These are phyloP conservation scores for Porogramme epimiltina DNA, from an alignment of 1,284 basidiomycete genomes.

Conservation along the genomic window DNA sequence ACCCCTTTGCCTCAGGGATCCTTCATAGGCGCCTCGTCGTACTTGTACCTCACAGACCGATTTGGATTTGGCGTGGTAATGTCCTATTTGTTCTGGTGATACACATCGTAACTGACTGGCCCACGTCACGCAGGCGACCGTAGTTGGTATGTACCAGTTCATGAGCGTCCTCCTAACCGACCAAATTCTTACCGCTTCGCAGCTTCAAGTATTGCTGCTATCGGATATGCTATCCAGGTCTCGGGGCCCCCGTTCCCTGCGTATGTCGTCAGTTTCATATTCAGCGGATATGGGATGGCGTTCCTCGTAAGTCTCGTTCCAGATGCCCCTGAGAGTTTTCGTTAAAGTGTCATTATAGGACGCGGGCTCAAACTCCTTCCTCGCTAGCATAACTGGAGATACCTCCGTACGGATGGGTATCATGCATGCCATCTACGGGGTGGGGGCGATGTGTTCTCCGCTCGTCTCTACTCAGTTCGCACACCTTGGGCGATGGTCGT, in stretches of 20 bases:
- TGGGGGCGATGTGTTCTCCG: conserved; percentile 60
- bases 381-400: conserved; percentile 48
- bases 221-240: conserved; percentile 57
- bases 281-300: conserved; percentile 66
- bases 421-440: conserved; percentile 50
- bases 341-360: conserved; percentile 33
- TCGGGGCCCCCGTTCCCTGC: conserved; percentile 65
- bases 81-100: not conserved
- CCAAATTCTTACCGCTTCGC: not conserved
- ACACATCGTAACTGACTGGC: not conserved
- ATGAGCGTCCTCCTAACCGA: not conserved
- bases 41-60: conserved; percentile 51
- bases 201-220: conserved; percentile 31
- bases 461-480: conserved; percentile 66
- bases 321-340: not conserved
- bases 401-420: conserved; percentile 59
- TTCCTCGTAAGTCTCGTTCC: conserved; percentile 39
- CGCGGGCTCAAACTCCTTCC: conserved; percentile 57
- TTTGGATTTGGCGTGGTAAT: conserved; percentile 59
- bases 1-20: conserved; percentile 39
- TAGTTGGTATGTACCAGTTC: conserved; percentile 32
- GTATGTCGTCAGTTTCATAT: conserved; percentile 55
- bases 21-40: conserved; percentile 45
- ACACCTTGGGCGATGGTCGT: conserved; percentile 51
- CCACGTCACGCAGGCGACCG: no score